Conservation (phyloP, 225 moss, liverwort and hornwort species). For the Lunularia cruciata region DNA sequence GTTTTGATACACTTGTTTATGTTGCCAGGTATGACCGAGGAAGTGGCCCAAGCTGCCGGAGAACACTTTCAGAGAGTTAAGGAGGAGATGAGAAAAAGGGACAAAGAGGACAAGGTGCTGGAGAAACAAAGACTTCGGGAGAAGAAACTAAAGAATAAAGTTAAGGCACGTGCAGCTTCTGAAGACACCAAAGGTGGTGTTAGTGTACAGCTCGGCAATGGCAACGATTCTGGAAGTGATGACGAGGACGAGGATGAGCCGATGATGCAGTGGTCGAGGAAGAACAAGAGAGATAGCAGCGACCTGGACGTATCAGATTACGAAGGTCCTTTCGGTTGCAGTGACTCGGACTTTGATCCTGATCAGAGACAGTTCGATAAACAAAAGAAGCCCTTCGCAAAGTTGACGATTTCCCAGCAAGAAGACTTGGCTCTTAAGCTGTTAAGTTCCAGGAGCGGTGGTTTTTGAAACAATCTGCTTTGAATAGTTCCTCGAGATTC, state of each 20-base stretch:
- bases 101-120: conserved; percentile 76
- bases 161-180: conserved; percentile 55
- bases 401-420: conserved; percentile 74
- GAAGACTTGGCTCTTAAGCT: conserved; percentile 86
- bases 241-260: conserved; percentile 22
- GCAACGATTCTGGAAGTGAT: conserved; percentile 49
- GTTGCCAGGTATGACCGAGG: background rate
- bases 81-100: conserved; percentile 90
- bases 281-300: conserved; percentile 46
- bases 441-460: conserved; percentile 48
- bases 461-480: background rate
- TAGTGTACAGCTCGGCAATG: conserved; percentile 31
- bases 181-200: conserved; percentile 44
- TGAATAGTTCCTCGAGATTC: background rate
- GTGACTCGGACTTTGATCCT: conserved; percentile 28
- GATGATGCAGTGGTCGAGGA: background rate
- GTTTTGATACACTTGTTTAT: too few species aligned
- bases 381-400: conserved; percentile 38
- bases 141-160: conserved; percentile 69
- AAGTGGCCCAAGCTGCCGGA: conserved; percentile 63
- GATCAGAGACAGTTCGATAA: conserved; percentile 23
- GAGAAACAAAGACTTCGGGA: conserved; percentile 87
- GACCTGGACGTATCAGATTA: conserved; percentile 33
- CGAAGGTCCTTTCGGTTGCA: conserved; percentile 32
- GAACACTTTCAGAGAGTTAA: conserved; percentile 71